A percentile compares a stretch with the other conserved stretches of the same genome.
Evolutionary conservation across 1,139 yeast species (phyloP).

Genomic region (Geotrichum siamense): DNA sequence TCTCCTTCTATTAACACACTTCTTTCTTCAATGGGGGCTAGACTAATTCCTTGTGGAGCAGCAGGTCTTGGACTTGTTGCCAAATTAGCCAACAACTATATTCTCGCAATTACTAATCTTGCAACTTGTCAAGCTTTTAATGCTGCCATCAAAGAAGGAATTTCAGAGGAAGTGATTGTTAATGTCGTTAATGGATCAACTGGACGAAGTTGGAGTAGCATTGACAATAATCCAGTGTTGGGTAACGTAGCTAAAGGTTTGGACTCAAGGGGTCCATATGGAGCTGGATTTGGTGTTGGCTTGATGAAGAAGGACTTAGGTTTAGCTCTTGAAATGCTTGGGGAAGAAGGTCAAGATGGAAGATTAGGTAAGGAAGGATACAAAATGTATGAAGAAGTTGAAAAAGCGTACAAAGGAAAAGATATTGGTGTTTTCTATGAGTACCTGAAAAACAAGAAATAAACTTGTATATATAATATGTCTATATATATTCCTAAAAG

Average conservation of each 20-base stretch:
- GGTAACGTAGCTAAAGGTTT: conserved; percentile 45
- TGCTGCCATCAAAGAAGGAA: conserved; percentile 49
- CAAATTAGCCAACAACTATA: conserved; percentile 51
- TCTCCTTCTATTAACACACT: conserved; percentile 29
- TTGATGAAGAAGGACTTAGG: conserved; percentile 53
- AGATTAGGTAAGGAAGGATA: conserved; percentile 29
- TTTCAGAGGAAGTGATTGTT: conserved; percentile 45
- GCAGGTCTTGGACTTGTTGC: conserved; percentile 57
- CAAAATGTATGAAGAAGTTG: conserved; percentile 27
- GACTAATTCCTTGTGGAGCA: conserved; percentile 49
- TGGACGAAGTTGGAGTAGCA: conserved; percentile 56
- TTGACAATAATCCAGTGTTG: conserved; percentile 53
- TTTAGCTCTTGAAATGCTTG: conserved; percentile 47
- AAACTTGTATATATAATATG: neutral
- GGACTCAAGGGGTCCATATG: conserved; percentile 39
- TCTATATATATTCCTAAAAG: neutral
- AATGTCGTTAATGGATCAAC: conserved; percentile 51
- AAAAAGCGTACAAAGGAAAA: conserved; percentile 25
- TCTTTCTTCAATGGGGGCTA: conserved; percentile 46
- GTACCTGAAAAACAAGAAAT: conserved; percentile 21
- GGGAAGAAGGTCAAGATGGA: conserved; percentile 24
- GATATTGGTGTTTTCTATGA: conserved; percentile 34
- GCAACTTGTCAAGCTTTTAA: conserved; percentile 58
- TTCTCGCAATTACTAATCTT: conserved; percentile 51
- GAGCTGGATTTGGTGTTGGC: conserved; percentile 50